Conservation (phyloP, 2,329 filamentous ascomycete species). For the Neonectria ditissima region DNA sequence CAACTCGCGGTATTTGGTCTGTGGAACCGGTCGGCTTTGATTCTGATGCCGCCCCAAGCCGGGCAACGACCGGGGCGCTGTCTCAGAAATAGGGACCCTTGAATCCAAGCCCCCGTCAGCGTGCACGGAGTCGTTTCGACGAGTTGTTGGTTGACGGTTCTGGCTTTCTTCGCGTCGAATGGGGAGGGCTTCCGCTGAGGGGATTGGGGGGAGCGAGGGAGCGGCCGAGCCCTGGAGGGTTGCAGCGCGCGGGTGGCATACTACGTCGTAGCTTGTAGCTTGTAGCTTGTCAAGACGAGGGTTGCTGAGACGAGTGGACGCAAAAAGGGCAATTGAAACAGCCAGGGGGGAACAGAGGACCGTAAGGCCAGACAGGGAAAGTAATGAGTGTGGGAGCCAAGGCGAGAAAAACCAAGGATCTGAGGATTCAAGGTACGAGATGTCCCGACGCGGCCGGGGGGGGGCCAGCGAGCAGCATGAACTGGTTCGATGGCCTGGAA, state of each 20-base stretch:
- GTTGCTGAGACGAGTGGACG: conserved; percentile 23
- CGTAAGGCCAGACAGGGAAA: conserved; percentile 16
- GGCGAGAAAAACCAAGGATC: conserved; percentile 3
- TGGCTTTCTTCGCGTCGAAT: conserved; percentile 26
- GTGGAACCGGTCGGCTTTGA: conserved; percentile 39
- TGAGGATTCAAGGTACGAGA: conserved; percentile 14
- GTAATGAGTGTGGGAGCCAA: background rate
- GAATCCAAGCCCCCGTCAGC: conserved; percentile 29
- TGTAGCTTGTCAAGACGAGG: conserved; percentile 8
- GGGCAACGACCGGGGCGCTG: conserved; percentile 31
- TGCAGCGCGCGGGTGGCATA: conserved; percentile 12
- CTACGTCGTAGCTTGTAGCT: background rate
- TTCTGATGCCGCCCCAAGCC: conserved; percentile 39
- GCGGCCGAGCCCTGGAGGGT: conserved; percentile 15
- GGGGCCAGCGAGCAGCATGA: conserved; percentile 35
- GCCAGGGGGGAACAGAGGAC: conserved; percentile 23
- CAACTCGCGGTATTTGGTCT: conserved; percentile 14
- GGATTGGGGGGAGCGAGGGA: conserved; percentile 3
- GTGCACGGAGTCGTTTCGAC: conserved; percentile 34
- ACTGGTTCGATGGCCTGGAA: conserved; percentile 25
- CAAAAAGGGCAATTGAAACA: conserved; percentile 32
- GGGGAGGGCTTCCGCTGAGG: conserved; percentile 23
- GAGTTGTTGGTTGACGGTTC: conserved; percentile 9
- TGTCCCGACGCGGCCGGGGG: conserved; percentile 25
- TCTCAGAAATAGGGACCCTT: conserved; percentile 44